phyloP scores from a whole-genome alignment of 257 asterid genomes.

The Solanum peruvianum region DNA sequence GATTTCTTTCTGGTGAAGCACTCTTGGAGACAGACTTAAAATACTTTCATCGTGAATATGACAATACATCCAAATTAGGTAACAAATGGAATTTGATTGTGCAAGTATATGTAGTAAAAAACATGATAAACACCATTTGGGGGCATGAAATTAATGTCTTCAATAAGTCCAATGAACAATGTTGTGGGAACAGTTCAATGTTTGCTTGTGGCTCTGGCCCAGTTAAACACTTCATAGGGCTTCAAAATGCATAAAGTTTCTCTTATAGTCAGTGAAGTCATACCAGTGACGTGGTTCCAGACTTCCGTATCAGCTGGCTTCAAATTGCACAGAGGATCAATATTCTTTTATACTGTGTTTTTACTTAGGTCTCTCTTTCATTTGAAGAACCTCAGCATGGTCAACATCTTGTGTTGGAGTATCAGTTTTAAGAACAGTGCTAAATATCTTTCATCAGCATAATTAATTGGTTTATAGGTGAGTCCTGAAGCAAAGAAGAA shows the following conservation, averaged over 20 bases:
- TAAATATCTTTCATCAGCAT: neutral
- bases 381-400: neutral
- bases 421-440: neutral
- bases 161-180: neutral
- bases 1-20: neutral
- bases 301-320: neutral
- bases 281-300: neutral
- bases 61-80: too few species aligned
- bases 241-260: neutral
- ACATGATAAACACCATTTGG: neutral
- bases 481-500: slow-evolving; percentile 67
- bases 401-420: neutral
- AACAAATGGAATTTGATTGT: neutral
- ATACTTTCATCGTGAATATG: neutral
- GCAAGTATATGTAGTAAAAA: neutral
- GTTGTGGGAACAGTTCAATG: neutral
- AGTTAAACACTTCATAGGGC: neutral
- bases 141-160: neutral
- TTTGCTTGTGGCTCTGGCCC: neutral
- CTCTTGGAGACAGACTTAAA: neutral
- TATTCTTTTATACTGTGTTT: neutral
- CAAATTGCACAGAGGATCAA: neutral
- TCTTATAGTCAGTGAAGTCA: neutral
- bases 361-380: neutral
- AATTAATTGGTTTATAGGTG: slow-evolving; percentile 32